Base-by-base conservation (phyloP, 257 asterid species). In the Catharanthus roseus region DNA sequence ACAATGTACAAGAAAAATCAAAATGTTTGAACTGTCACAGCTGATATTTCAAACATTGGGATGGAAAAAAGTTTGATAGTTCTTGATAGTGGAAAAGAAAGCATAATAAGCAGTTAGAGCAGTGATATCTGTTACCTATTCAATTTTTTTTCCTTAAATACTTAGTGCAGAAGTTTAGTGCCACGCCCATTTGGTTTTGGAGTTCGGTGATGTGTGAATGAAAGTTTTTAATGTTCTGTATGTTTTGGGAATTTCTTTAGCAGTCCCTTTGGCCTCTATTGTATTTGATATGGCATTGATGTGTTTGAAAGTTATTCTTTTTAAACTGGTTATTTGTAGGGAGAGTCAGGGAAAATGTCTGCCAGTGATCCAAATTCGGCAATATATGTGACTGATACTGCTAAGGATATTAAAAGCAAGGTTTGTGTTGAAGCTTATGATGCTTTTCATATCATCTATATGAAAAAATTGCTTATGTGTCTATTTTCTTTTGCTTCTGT, bases 361-460 rank as follows among this genome's bases (percentile, higher is more conserved):
- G 98, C 98, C 65, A 87, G 97, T 76, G 97, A 87, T 84, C 96
- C 98, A 44, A 88, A 77, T 83, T 88, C 98, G 24, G 98, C 98
- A 68, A 92, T 88, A 80, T 92, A 87, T 71, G 98, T 92, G 68
- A 92, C 98, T 2, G 98, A 92, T 79, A 81, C 92, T 38, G 91
- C 86, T 6, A 88, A 90, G 78, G 93, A 92, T 75, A 92, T 92
- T 33, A 90, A 90, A 77, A 86, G 82, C 81, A 92, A 92, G 98
- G 98, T 92, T 64, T 28, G 72, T 34, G 58, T 75, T 13, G 12
- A 4, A 44, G 54, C 10, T 21, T 24, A 1, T 38, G 42, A 65
- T 65, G 49, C 70, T 51, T 49, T 19, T 29, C n/a, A 21, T 18
- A 31, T 47, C 5, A 36, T 7, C 58, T 28, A 19, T 11, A 18